These are phyloP conservation scores for Pseudozyma thailandica DNA, from an alignment of 1,284 basidiomycete genomes.

Conservation along the genomic window DNA sequence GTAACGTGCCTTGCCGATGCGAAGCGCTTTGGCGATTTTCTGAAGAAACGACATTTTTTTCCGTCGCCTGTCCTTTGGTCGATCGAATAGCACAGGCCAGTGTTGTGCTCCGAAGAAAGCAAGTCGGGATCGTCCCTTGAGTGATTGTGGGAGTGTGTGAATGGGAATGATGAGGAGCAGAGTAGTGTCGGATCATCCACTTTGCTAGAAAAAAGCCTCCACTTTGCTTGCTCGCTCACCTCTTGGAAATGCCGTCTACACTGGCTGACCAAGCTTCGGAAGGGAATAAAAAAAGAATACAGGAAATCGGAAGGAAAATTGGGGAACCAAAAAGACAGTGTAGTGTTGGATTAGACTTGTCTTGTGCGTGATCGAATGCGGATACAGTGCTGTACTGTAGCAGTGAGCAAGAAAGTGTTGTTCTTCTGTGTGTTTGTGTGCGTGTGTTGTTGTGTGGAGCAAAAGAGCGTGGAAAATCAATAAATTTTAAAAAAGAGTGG, in stretches of 20 bases:
- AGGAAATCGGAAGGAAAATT: neutral
- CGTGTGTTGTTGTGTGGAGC: neutral
- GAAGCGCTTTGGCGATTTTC: conserved; percentile 35
- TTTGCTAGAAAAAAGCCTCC: too few relatives aligned
- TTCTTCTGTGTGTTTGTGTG: conserved; percentile 4
- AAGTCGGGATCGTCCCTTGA: too few relatives aligned
- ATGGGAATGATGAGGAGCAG: too few relatives aligned
- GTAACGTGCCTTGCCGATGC: conserved; percentile 54
- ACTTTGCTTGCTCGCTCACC: neutral
- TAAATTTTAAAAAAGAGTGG: conserved; percentile 8
- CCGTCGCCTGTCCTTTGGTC: neutral
- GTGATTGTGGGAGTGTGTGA: too few relatives aligned
- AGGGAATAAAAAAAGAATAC: neutral
- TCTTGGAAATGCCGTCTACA: neutral
- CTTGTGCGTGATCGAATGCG: conserved; percentile 18
- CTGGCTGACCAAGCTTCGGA: conserved; percentile 3
- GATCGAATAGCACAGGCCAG: neutral
- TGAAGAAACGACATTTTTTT: conserved; percentile 13
- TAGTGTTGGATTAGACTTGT: neutral
- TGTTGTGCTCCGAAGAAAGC: neutral
- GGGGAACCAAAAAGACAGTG: neutral
- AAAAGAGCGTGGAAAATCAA: conserved; percentile 24
- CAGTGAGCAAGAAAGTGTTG: conserved; percentile 19
- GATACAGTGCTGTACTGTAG: too few relatives aligned
- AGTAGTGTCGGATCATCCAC: too few relatives aligned